Evolutionary conservation across 495 filamentous ascomycete genomes (phyloP), one percentile per base, ranked within the genome.

Genomic region (Penicillium herquei): DNA sequence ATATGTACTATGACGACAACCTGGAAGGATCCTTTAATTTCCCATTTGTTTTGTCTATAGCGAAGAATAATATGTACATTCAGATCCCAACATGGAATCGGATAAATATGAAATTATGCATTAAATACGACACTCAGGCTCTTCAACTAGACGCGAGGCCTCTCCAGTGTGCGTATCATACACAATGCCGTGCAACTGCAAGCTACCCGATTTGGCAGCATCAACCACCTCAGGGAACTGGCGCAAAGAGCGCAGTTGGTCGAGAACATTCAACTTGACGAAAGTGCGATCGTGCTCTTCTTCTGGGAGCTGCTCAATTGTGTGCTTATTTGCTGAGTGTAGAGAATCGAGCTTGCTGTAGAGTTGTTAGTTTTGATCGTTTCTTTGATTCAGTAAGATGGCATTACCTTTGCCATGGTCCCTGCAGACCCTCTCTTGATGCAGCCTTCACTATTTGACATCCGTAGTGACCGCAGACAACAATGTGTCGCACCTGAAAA

Each of bases 401-500:
- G 21, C 41, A 35, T 26, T 58, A 60, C 64, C 57, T 63, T 35
- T 39, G 49, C 64, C 64, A 67, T 8, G 59, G 64, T 7, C 62
- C 62, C 33, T 55, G 35, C 26, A 65, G 33, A 3, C 62, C 62
- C 11, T 62, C 47, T 26, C 59, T 49, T 16, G 63, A 57, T 9
- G 53, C 49, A 13, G 65, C 39, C 49, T 63, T 70, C 10, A 78
- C 65, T 37, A 76, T 62, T 6, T 63, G 66, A 59, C 75, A 78
- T 17, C 65, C 71, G 32, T 77, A 77, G 44, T 78, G 75, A 4
- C 73, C 75, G 52, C 74, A 77, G 14, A 78, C 59, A 14, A 77
- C 60, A 26, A 78, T 71, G 43, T 78, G 73, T 7, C 70, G 64
- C 12, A 75, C 74, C 71, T 77, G 33, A 6, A 46, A 1, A 46